These are phyloP conservation scores for Candida tunisiensis DNA, from an alignment of 1,139 yeast species.

Conservation along the genomic window DNA sequence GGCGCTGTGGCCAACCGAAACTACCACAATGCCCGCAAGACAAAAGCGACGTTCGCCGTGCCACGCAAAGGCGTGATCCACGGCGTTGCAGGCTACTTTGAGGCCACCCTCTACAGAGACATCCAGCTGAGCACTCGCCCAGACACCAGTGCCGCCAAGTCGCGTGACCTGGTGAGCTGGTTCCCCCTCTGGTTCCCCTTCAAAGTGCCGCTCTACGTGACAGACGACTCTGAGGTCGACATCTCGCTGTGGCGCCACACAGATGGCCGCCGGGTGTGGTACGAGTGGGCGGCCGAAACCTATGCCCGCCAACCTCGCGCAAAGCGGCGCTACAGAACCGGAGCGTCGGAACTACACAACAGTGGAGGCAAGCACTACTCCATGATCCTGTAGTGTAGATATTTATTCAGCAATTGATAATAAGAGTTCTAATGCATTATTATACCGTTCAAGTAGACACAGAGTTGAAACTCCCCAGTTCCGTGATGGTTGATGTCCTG, in stretches of 20 bases:
- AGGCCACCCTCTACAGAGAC: slow-evolving; percentile 45
- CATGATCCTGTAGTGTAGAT: slow-evolving; percentile 9
- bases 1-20: slow-evolving; percentile 5
- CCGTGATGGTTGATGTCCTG: no score
- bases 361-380: slow-evolving; percentile 22
- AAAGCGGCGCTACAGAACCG: slow-evolving; percentile 26
- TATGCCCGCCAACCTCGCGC: slow-evolving; percentile 25
- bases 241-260: slow-evolving; percentile 30
- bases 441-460: no score
- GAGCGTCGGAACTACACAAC: slow-evolving; percentile 28
- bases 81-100: slow-evolving; percentile 63
- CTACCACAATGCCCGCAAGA: slow-evolving; percentile 15
- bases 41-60: slow-evolving; percentile 21
- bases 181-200: slow-evolving; percentile 66
- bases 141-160: slow-evolving; percentile 22
- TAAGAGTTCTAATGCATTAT: no score
- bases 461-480: no score
- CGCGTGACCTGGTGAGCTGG: slow-evolving; percentile 49
- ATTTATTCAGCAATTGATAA: neutral
- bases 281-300: slow-evolving; percentile 52
- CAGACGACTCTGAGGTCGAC: slow-evolving; percentile 37
- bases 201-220: slow-evolving; percentile 28
- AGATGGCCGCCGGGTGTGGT: slow-evolving; percentile 37
- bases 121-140: slow-evolving; percentile 41
- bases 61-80: slow-evolving; percentile 38